Evolutionary conservation across 1,139 yeast species (phyloP).

Genomic region (Protomyces inouyei): DNA sequence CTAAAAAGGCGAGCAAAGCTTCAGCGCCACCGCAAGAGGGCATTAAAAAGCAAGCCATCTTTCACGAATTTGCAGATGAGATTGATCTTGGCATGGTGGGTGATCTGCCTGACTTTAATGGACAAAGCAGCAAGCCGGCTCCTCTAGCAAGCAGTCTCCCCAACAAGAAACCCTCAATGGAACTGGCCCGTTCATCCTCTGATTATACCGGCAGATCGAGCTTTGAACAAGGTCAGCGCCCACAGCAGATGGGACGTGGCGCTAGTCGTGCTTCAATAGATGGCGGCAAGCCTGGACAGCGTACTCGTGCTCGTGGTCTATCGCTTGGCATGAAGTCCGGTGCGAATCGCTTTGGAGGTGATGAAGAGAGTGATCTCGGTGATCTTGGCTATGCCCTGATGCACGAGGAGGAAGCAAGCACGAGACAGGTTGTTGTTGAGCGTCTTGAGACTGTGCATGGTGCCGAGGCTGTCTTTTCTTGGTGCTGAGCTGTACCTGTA

Average conservation of each 20-base stretch:
- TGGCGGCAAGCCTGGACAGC: not conserved
- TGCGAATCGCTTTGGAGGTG: conserved; percentile 8
- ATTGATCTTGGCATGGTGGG: conserved; percentile 15
- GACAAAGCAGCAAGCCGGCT: not conserved
- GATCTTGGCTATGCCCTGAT: conserved; percentile 39
- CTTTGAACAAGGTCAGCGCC: not conserved
- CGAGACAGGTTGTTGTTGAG: conserved; percentile 55
- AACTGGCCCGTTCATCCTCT: not conserved
- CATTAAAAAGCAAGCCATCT: not conserved
- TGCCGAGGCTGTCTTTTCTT: conserved; percentile 56
- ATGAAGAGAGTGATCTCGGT: conserved; percentile 29
- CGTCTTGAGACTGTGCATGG: conserved; percentile 54
- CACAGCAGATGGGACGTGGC: not conserved
- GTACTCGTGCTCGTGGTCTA: conserved; percentile 3
- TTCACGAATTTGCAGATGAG: conserved; percentile 26
- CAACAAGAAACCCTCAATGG: conserved; percentile 29
- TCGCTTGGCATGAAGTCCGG: conserved; percentile 12
- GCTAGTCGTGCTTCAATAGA: not conserved
- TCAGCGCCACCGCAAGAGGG: conserved; percentile 39
- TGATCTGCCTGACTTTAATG: conserved; percentile 12
- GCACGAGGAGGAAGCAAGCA: conserved; percentile 37
- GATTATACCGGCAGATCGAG: conserved; percentile 1
- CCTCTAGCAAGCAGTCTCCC: not conserved
- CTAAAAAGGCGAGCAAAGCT: conserved; percentile 39
- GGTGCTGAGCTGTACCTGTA: conserved; percentile 47